Conservation (phyloP, 2,329 filamentous ascomycete species). For the Coniosporium tulheliwenetii region DNA sequence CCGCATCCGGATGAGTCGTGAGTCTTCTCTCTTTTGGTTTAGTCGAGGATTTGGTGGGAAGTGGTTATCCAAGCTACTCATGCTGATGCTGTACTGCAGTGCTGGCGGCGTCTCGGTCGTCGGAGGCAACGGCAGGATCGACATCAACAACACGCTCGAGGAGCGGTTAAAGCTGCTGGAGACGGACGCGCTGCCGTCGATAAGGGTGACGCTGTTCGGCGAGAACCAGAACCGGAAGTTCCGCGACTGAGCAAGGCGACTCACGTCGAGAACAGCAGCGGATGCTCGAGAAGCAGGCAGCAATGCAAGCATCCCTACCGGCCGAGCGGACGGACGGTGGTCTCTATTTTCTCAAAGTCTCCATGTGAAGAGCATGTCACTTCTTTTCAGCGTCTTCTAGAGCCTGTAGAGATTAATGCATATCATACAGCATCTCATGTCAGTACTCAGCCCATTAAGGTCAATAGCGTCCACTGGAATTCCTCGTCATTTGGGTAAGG, state of each 20-base stretch:
- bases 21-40: conserved; percentile 23
- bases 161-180: conserved; percentile 76
- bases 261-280: too few relatives aligned
- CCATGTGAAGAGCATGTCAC: too few relatives aligned
- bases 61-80: not conserved
- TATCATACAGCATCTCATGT: too few relatives aligned
- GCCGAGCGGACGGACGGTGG: too few relatives aligned
- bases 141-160: conserved; percentile 97
- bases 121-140: conserved; percentile 80
- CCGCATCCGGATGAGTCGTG: conserved; percentile 71
- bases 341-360: too few relatives aligned
- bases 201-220: conserved; percentile 79
- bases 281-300: too few relatives aligned
- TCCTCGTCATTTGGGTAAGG: too few relatives aligned
- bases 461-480: too few relatives aligned
- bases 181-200: conserved; percentile 66
- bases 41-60: conserved; percentile 1
- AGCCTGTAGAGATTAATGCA: too few relatives aligned
- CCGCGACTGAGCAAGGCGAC: conserved; percentile 45
- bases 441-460: too few relatives aligned
- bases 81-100: conserved; percentile 29
- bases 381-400: too few relatives aligned
- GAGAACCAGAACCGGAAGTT: conserved; percentile 94
- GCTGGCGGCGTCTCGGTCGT: conserved; percentile 70
- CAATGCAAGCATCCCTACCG: too few relatives aligned